Conservation (phyloP, 2,329 filamentous ascomycete species). For the Aureobasidium subglaciale region DNA sequence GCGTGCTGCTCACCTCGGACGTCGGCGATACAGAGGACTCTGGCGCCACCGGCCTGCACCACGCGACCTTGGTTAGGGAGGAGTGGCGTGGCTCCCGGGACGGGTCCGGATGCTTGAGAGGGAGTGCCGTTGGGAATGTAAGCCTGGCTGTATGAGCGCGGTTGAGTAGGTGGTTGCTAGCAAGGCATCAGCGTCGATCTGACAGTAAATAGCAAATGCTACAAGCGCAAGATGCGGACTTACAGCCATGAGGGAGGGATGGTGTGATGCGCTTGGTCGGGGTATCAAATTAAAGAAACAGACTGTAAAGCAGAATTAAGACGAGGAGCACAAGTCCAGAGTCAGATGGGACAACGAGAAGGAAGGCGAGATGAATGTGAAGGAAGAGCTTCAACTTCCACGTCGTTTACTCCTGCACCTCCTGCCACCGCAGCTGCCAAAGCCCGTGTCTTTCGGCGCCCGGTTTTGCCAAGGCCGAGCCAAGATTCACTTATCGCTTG, state of each 20-base stretch:
- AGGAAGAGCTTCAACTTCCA: constrained; percentile 8
- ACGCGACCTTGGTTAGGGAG: constrained; percentile 48
- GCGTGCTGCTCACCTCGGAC: constrained; percentile 38
- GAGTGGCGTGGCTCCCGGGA: constrained; percentile 39
- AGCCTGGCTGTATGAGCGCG: constrained; percentile 43
- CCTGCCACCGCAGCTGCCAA: constrained; percentile 10
- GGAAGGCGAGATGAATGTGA: neutral
- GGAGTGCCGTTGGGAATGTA: constrained; percentile 42
- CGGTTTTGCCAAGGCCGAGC: neutral
- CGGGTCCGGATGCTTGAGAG: constrained; percentile 27
- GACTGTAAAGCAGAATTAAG: constrained; percentile 3
- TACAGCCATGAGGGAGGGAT: constrained; percentile 15
- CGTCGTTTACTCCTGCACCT: constrained; percentile 13
- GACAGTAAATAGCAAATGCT: neutral
- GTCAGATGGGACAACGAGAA: constrained; percentile 6
- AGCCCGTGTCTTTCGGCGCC: neutral
- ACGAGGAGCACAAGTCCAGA: constrained; percentile 3
- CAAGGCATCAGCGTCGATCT: neutral
- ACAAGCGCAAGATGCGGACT: constrained; percentile 4
- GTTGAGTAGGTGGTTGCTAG: constrained; percentile 45
- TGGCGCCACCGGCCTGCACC: constrained; percentile 41
- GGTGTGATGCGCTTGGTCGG: constrained; percentile 3
- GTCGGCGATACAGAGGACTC: constrained; percentile 47
- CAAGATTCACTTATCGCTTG: neutral
- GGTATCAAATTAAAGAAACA: constrained; percentile 14